These are phyloP conservation scores for Crithidia fasciculata DNA, from an alignment of 208 protist species.

Conservation along the genomic window DNA sequence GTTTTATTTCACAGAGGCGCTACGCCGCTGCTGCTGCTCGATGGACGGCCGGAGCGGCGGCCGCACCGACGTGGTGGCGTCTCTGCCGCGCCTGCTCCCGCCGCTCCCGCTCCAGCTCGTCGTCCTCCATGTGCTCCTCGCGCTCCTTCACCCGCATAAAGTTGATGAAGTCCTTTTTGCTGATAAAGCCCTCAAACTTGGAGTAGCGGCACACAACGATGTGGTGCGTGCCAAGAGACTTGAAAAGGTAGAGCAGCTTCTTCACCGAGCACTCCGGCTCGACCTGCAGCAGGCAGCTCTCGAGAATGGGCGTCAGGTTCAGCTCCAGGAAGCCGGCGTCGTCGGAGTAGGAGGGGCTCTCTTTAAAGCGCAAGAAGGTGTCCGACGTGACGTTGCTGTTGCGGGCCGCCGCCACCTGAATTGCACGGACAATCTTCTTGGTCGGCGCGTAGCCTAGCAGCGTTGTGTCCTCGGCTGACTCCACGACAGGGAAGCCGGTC, in stretches of 20 bases:
- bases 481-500: conserved; percentile 77
- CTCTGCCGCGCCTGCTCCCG: conserved; percentile 17
- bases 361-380: conserved; percentile 57
- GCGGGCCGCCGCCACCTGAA: conserved; percentile 56
- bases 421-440: conserved; percentile 61
- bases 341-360: conserved; percentile 25
- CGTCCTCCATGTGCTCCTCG: conserved; percentile 64
- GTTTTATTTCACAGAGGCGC: no score
- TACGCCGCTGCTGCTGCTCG: background rate
- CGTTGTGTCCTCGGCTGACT: conserved; percentile 54
- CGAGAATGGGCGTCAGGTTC: conserved; percentile 58
- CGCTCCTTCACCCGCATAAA: conserved; percentile 71
- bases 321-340: conserved; percentile 45
- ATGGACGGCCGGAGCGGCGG: background rate
- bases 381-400: conserved; percentile 51
- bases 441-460: conserved; percentile 74
- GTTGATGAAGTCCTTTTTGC: conserved; percentile 83
- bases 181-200: conserved; percentile 73
- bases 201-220: conserved; percentile 72
- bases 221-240: conserved; percentile 75
- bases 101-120: conserved; percentile 43
- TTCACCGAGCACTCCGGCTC: conserved; percentile 74
- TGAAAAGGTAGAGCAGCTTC: conserved; percentile 77
- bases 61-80: conserved; percentile 7
- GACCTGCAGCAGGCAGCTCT: conserved; percentile 70